Base-by-base conservation (phyloP, 306 rosid species). In the Begonia masoniana region DNA sequence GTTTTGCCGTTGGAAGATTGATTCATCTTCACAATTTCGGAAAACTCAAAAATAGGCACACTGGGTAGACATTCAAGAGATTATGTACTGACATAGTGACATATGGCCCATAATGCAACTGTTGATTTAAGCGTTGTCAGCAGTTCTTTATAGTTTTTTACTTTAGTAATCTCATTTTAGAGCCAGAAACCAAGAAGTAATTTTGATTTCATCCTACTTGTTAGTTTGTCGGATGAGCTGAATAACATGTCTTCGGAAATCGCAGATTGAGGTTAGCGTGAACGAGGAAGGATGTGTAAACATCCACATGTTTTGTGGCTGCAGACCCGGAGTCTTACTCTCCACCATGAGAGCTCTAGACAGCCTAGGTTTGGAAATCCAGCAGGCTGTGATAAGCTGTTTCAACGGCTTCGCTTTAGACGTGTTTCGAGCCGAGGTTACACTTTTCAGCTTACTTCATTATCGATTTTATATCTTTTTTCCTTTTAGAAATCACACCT, bases 371-470 rank as follows among this genome's bases (percentile, higher is more conserved):
- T 62, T 91, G 75, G 99, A 91, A 66, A 77, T 91, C 68, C 99
- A 91, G 66, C 99, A 91, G 55, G 99, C 99, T 53, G 99, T 91
- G 39, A 86, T 91, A 52, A 91, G 99, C 66, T 91, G 99, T 75
- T 91, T 91, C 72, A 86, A 91, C 62, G 99, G 96, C 21, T 91
- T 91, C 62, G 99, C 99, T 62, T 73, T 91, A 63, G 99, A 91
- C 53, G 78, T 91, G 43, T 91, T 91, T 78, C 80, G 87, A 50
- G 96, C 99, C 17, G 96, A 91, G 96, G 99, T 91, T 73, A 54
- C 48, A n/a, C 63, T 64, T 41, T 67, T 64, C 62, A 51, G 50
- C 43, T 42, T 12, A 55, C 46, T 35, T 58, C 36, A 46, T 10
- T 0, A 15, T 31, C 10, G 16, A 10, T 24, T 4, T 10, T 2